phyloP scores from a whole-genome alignment of 2,329 filamentous ascomycete species.

The Phaeosphaeria sp. region DNA sequence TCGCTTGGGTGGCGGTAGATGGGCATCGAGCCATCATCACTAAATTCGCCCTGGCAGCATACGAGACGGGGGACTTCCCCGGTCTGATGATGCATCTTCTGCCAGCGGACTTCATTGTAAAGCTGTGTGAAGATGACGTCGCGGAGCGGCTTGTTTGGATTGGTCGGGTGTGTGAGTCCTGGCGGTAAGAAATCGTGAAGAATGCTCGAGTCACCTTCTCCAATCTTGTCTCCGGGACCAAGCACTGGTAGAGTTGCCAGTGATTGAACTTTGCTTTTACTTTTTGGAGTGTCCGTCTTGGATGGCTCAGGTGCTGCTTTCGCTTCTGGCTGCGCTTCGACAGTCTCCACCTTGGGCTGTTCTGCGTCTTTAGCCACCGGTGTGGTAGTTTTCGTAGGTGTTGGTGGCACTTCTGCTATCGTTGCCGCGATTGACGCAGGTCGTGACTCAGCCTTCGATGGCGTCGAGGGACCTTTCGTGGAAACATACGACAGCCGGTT shows the following conservation, averaged over 20 bases:
- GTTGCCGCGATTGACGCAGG: constrained; percentile 5
- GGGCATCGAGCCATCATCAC: constrained; percentile 74
- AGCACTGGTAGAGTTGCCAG: constrained; percentile 48
- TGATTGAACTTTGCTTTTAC: constrained; percentile 45
- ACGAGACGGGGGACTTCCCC: constrained; percentile 91
- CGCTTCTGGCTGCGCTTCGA: neutral
- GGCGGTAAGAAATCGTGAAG: constrained; percentile 71
- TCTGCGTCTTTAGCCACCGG: neutral
- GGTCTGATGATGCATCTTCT: constrained; percentile 89
- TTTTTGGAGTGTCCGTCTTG: constrained; percentile 6
- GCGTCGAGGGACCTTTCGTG: constrained; percentile 13
- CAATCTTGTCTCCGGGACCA: constrained; percentile 64
- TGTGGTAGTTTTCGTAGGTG: constrained; percentile 5
- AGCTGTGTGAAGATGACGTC: constrained; percentile 72
- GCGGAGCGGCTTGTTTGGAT: constrained; percentile 51
- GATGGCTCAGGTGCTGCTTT: neutral
- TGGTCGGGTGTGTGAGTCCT: constrained; percentile 29
- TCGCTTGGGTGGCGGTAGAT: constrained; percentile 96
- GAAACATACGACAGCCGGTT: constrained; percentile 11
- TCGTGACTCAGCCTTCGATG: constrained; percentile 13
- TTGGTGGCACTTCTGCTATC: constrained; percentile 3
- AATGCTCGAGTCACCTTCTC: constrained; percentile 81
- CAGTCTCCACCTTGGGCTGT: neutral
- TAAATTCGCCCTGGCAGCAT: constrained; percentile 80
- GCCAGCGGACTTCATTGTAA: constrained; percentile 80